Base-by-base conservation (phyloP, 768 basidiomycete genomes). In the Nevesoporus exiguus region DNA sequence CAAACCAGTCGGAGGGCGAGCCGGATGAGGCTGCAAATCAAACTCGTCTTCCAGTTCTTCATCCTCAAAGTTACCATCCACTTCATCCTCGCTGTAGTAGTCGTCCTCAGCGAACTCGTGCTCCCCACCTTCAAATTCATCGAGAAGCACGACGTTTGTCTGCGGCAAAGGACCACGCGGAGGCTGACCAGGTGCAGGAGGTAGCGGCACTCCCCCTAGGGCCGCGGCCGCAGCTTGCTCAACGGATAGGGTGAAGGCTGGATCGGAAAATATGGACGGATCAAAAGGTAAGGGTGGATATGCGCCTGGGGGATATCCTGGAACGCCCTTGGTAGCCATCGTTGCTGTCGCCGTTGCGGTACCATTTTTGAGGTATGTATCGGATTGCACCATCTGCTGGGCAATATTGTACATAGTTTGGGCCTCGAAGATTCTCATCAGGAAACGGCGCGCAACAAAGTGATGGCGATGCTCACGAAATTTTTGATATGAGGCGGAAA, bases 391-490 rank as follows among this genome's bases (percentile, higher is more conserved):
- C 75, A 85, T 83, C 69, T 83, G 82, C 60, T 85, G 85, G 33
- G 85, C 85, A 57, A 85, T 80, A 49, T 82, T 76, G 63, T 84
- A 83, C 82, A 86, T 83, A 8, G 81, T 80, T 71, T 80, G 76
- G 52, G 81, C 78, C 75, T 83, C 76, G 51, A 66, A 62, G 43
- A 59, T 64, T 63, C 58, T 66, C 58, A 65, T 73, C 70, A 73
- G 66, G 51, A 52, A 19, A 66, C 57, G 59, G 57, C 54, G 63
- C 22, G 15, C 48, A 45, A 42, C 41, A 47, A 33, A 63, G 61
- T 57, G 59, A 61, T 62, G 60, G 67, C 68, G 60, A 52, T 62
- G 58, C 82, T 75, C 66, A 88, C 85, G 67, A 88, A 88, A 57
- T 79, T 83, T 64, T 84, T 79, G 55, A 87, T 78, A 61, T 87